These are phyloP conservation scores for Myxozyma neotropica DNA, from an alignment of 805 yeast species.

Conservation along the genomic window DNA sequence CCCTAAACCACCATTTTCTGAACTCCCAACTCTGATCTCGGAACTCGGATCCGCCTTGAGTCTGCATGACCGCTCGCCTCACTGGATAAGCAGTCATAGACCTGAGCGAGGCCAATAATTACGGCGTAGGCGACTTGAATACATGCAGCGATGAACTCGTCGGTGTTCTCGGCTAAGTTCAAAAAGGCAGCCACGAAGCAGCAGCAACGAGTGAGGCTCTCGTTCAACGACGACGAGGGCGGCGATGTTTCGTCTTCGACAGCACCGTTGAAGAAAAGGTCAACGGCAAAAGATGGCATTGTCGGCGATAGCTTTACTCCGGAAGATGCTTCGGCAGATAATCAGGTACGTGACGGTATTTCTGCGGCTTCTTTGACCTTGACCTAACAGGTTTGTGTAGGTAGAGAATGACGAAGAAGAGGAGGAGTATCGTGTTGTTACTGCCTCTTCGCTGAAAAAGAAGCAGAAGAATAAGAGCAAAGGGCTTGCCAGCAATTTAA, in stretches of 20 bases:
- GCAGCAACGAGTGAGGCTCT: slow-evolving; percentile 15
- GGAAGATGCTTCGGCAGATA: not conserved
- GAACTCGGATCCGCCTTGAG: no score
- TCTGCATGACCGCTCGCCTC: no score
- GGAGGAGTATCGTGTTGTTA: slow-evolving; percentile 17
- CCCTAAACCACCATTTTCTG: slow-evolving; percentile 6
- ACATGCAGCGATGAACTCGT: slow-evolving; percentile 11
- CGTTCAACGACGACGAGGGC: slow-evolving; percentile 22
- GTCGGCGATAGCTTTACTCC: no score
- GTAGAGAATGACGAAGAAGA: slow-evolving; percentile 7
- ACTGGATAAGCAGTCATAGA: no score
- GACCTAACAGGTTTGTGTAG: no score
- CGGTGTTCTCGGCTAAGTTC: slow-evolving; percentile 15
- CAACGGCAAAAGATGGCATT: no score
- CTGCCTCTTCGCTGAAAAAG: slow-evolving; percentile 22
- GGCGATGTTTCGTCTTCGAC: slow-evolving; percentile 1
- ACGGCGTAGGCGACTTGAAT: not conserved
- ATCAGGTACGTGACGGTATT: not conserved
- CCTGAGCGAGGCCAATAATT: not conserved
- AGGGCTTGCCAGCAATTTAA: slow-evolving; percentile 1
- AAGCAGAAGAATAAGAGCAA: slow-evolving; percentile 6
- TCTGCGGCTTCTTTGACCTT: no score
- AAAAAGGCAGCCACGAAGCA: slow-evolving; percentile 18
- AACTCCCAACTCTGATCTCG: slow-evolving; percentile 3
- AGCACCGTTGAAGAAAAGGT: no score